Conservation (phyloP, 345 rosid species). For the Triadica sebifera region DNA sequence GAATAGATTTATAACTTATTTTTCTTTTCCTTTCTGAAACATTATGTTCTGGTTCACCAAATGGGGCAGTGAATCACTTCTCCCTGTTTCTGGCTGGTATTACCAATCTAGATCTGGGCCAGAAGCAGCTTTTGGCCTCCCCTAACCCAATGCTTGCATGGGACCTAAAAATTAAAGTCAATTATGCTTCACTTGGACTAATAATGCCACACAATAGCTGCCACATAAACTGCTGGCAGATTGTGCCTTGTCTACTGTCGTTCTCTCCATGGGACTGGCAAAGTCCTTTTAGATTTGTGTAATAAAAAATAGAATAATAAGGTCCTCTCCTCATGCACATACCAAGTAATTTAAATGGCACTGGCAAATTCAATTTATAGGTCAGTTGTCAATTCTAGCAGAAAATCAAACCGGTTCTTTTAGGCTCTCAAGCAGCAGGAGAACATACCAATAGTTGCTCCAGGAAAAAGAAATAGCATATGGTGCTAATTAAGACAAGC, state of each 20-base stretch:
- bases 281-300: background rate
- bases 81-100: no score
- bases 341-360: background rate
- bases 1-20: no score
- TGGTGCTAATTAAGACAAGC: constrained; percentile 79
- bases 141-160: no score
- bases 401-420: background rate
- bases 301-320: background rate
- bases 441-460: constrained; percentile 81
- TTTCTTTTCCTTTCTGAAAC: no score
- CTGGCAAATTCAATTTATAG: background rate
- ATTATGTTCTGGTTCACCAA: no score
- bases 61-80: no score
- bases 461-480: constrained; percentile 95
- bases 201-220: background rate
- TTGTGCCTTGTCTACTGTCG: no score
- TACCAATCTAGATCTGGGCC: no score
- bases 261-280: background rate
- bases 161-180: background rate
- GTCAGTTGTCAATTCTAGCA: background rate
- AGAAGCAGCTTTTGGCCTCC: no score
- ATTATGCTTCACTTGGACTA: background rate
- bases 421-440: constrained; percentile 11
- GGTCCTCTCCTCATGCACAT: background rate
- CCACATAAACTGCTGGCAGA: no score